A percentile compares a stretch with the other conserved stretches of the same genome.
Conservation (phyloP, 2,329 filamentous ascomycete species). For the Alternaria ethzedia region DNA sequence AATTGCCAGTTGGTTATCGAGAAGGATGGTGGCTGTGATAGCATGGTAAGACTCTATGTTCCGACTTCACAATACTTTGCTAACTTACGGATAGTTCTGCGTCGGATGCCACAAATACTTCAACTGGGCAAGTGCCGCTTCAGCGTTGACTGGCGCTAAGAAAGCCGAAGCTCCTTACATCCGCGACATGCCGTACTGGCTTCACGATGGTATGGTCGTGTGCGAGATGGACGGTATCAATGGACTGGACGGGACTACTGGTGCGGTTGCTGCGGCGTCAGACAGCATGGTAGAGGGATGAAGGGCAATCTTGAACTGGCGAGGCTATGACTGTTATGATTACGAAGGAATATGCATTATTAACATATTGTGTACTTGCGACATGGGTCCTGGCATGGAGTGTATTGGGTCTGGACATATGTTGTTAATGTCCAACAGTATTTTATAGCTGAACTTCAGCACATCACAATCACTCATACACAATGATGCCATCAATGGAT, state of each 20-base stretch:
- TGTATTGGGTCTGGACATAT: background rate
- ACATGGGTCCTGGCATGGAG: background rate
- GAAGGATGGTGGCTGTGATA: constrained; percentile 38
- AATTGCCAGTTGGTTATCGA: constrained; percentile 41
- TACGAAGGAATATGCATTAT: background rate
- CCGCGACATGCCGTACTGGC: background rate
- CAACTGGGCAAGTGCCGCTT: constrained; percentile 33
- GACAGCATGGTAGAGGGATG: background rate
- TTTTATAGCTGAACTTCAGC: background rate
- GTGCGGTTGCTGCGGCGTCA: background rate
- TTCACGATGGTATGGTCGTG: background rate
- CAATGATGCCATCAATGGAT: background rate
- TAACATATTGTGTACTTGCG: background rate
- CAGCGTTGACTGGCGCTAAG: constrained; percentile 26
- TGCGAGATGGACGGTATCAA: background rate
- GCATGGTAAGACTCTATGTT: constrained; percentile 15
- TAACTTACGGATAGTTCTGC: constrained; percentile 14
- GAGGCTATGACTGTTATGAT: background rate
- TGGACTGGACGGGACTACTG: background rate
- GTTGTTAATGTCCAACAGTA: background rate
- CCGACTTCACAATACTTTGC: background rate
- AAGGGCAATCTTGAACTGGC: background rate
- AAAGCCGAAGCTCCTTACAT: constrained; percentile 12
- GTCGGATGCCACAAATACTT: constrained; percentile 31
- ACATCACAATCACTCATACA: background rate